Conservation (phyloP, 192 early-diverging fungal species). For the Linnemannia hyalina region DNA sequence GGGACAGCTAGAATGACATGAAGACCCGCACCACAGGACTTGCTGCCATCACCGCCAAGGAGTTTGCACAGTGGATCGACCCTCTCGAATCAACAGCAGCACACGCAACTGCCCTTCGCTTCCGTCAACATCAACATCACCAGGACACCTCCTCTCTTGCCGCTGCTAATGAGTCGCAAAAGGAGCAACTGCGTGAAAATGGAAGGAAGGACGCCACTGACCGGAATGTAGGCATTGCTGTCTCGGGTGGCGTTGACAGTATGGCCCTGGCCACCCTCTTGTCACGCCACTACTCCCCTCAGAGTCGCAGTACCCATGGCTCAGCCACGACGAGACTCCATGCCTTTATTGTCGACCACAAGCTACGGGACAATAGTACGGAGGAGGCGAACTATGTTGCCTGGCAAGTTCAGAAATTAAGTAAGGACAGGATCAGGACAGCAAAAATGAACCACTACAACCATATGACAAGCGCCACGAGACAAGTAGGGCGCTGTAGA, state of each 20-base stretch:
- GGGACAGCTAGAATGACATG: slow-evolving; percentile 21
- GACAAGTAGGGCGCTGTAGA: background rate
- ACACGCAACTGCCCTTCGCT: background rate
- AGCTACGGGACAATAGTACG: slow-evolving; percentile 53
- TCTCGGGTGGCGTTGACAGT: slow-evolving; percentile 59
- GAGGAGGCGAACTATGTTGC: slow-evolving; percentile 56
- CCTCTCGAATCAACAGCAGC: background rate
- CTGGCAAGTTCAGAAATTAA: slow-evolving; percentile 30
- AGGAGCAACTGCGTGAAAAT: background rate
- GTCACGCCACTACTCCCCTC: slow-evolving; percentile 8
- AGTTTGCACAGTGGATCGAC: slow-evolving; percentile 25
- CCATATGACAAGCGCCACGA: background rate
- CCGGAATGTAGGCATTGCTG: slow-evolving; percentile 42
- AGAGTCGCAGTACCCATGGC: background rate
- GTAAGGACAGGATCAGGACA: slow-evolving; percentile 16
- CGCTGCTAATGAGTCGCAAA: background rate
- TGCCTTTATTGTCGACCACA: slow-evolving; percentile 67
- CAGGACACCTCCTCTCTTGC: too few species aligned
- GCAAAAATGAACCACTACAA: background rate
- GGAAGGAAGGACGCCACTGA: background rate
- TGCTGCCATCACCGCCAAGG: slow-evolving; percentile 29
- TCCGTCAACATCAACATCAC: background rate
- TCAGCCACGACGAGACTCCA: background rate
- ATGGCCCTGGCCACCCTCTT: slow-evolving; percentile 51
- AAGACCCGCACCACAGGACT: slow-evolving; percentile 7